These are phyloP conservation scores for Capronia epimyces DNA, from an alignment of 2,329 filamentous ascomycete genomes.

Conservation along the genomic window DNA sequence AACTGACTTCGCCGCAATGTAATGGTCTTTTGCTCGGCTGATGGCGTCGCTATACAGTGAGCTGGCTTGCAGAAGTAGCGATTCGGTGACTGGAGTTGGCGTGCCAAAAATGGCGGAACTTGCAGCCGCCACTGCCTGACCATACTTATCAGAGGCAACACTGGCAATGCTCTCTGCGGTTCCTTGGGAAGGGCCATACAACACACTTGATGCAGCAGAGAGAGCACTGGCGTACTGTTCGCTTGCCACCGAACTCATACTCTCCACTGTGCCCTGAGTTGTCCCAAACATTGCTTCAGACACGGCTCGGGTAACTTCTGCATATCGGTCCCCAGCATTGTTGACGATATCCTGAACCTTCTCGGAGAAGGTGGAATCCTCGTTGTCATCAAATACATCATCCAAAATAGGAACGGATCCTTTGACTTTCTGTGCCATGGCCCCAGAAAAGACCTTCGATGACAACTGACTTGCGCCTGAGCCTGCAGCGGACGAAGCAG, in stretches of 20 bases:
- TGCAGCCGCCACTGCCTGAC: constrained; percentile 54
- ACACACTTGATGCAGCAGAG: constrained; percentile 51
- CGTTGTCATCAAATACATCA: constrained; percentile 46
- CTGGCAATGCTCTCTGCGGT: constrained; percentile 44
- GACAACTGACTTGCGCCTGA: constrained; percentile 13
- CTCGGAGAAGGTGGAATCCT: constrained; percentile 45
- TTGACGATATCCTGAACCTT: constrained; percentile 49
- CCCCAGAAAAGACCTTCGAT: constrained; percentile 29
- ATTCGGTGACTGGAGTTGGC: constrained; percentile 38
- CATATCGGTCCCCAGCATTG: constrained; percentile 49
- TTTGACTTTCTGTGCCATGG: constrained; percentile 48
- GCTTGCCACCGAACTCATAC: constrained; percentile 49
- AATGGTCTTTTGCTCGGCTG: constrained; percentile 61
- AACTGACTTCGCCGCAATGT: constrained; percentile 61
- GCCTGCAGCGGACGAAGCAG: constrained; percentile 15
- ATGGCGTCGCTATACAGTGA: constrained; percentile 60
- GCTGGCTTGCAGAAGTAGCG: constrained; percentile 35
- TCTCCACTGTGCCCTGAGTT: constrained; percentile 46
- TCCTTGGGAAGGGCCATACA: constrained; percentile 49
- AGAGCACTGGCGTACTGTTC: constrained; percentile 55
- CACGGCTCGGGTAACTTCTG: constrained; percentile 51
- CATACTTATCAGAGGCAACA: constrained; percentile 51
- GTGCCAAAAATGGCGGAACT: constrained; percentile 54
- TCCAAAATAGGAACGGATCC: constrained; percentile 45
- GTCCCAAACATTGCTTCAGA: constrained; percentile 50